Percentiles rank a stretch among this genome's conserved stretches.
Conservation (phyloP, 2,329 filamentous ascomycete species). For the Aspergillaceae sp. region DNA sequence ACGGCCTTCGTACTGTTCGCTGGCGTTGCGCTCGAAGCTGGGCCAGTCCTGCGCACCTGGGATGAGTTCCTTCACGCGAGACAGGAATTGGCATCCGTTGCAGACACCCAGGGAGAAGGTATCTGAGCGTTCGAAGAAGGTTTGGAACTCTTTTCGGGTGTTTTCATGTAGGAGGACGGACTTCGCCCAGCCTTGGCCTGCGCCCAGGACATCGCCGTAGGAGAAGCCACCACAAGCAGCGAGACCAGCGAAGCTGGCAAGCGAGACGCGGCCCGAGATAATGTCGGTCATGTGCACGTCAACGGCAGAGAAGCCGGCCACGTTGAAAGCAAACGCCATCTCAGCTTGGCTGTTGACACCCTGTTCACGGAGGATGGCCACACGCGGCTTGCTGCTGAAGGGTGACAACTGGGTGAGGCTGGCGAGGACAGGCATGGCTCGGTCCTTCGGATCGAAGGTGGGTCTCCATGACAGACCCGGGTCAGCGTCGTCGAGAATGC, state of each 20-base stretch:
- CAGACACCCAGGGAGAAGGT: slow-evolving; percentile 92
- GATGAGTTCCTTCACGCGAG: slow-evolving; percentile 71
- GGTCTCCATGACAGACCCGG: slow-evolving; percentile 79
- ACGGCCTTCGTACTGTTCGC: slow-evolving; percentile 83
- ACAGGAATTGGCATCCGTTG: slow-evolving; percentile 95
- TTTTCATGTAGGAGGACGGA: slow-evolving; percentile 76
- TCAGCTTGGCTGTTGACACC: slow-evolving; percentile 95
- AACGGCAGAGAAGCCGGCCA: slow-evolving; percentile 81
- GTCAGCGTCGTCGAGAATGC: slow-evolving; percentile 65
- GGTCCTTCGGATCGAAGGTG: slow-evolving; percentile 70
- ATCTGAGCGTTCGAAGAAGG: slow-evolving; percentile 78
- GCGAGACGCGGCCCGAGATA: slow-evolving; percentile 67
- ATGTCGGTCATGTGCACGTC: slow-evolving; percentile 96
- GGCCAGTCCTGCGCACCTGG: slow-evolving; percentile 78
- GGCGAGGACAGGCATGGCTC: slow-evolving; percentile 59
- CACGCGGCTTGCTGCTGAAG: slow-evolving; percentile 59
- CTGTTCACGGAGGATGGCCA: slow-evolving; percentile 90
- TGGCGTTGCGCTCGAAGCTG: slow-evolving; percentile 73
- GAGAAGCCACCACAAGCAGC: slow-evolving; percentile 97
- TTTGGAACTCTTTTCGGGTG: slow-evolving; percentile 66
- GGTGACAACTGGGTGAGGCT: slow-evolving; percentile 49
- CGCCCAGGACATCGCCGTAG: slow-evolving; percentile 84
- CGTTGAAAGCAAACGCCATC: slow-evolving; percentile 93
- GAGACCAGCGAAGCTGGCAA: slow-evolving; percentile 75
- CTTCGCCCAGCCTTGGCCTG: slow-evolving; percentile 95